A percentile compares a stretch with the other conserved stretches of the same genome.
Conservation (phyloP, 352 stramenopile genomes). For the Phytophthora pistaciae region DNA sequence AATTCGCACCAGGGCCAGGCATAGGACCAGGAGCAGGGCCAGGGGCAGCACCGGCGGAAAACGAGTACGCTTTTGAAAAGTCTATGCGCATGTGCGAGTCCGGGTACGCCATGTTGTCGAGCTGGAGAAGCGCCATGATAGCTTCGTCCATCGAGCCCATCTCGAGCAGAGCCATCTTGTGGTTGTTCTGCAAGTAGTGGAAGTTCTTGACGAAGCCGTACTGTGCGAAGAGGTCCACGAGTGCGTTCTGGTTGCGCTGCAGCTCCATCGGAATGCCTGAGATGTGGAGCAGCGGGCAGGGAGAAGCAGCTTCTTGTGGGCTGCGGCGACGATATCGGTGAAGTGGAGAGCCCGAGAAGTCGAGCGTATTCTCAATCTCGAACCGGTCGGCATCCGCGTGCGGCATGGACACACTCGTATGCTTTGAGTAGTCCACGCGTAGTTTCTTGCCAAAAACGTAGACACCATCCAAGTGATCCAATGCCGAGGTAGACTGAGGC, state of each 20-base stretch:
- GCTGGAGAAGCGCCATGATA: constrained; percentile 68
- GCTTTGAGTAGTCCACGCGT: constrained; percentile 87
- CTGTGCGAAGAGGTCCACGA: constrained; percentile 73
- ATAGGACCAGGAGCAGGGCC: constrained; percentile 29
- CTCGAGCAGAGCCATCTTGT: constrained; percentile 82
- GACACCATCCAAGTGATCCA: constrained; percentile 82
- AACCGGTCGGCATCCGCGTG: constrained; percentile 82
- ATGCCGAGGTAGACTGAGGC: constrained; percentile 68
- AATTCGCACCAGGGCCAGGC: constrained; percentile 33
- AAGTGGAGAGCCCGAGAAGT: constrained; percentile 78
- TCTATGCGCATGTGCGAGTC: constrained; percentile 84
- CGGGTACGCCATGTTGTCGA: constrained; percentile 79
- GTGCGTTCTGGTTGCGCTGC: constrained; percentile 66
- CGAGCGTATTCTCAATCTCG: constrained; percentile 84
- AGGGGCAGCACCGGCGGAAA: constrained; percentile 15
- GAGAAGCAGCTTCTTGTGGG: constrained; percentile 69
- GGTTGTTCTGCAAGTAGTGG: constrained; percentile 77
- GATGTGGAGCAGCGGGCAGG: constrained; percentile 72
- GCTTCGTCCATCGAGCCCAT: constrained; percentile 83
- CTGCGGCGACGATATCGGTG: constrained; percentile 82
- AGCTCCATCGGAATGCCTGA: constrained; percentile 78
- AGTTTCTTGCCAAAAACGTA: constrained; percentile 83
- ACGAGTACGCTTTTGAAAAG: constrained; percentile 79
- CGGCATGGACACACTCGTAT: constrained; percentile 84
- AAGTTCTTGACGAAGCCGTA: constrained; percentile 83